Evolutionary conservation across 2,329 filamentous ascomycete species (phyloP).

Genomic region (Beauveria caledonica): DNA sequence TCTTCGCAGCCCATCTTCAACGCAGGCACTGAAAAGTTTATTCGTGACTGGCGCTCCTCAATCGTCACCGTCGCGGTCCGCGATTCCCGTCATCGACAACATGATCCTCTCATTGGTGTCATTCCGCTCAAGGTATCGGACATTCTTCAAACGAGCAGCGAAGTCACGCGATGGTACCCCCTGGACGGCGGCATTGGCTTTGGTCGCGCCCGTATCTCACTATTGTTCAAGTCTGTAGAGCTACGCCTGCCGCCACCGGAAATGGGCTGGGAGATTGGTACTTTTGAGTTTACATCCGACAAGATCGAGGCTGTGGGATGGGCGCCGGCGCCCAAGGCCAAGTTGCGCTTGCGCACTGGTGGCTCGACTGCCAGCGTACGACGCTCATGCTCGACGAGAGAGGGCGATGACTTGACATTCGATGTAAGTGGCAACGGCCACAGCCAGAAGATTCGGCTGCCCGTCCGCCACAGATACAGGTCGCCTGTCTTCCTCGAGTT

Average conservation of each 20-base stretch:
- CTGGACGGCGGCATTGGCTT: constrained; percentile 90
- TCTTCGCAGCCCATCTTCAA: constrained; percentile 96
- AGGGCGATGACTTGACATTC: constrained; percentile 45
- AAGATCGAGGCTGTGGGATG: constrained; percentile 59
- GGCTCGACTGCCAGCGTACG: constrained; percentile 68
- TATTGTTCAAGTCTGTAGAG: constrained; percentile 86
- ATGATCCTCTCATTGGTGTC: constrained; percentile 89
- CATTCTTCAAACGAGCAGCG: constrained; percentile 77
- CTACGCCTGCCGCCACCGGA: constrained; percentile 75
- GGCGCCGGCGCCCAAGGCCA: constrained; percentile 56
- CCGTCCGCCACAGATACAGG: constrained; percentile 83
- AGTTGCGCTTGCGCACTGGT: constrained; percentile 73
- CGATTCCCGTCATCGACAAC: constrained; percentile 80
- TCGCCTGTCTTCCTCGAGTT: constrained; percentile 88
- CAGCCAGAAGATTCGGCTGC: constrained; percentile 55
- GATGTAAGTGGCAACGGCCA: constrained; percentile 37
- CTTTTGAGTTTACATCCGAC: constrained; percentile 76
- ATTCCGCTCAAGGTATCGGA: constrained; percentile 83
- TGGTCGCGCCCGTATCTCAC: constrained; percentile 77
- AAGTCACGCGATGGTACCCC: constrained; percentile 90
- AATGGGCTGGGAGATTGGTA: constrained; percentile 91
- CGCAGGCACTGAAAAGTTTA: constrained; percentile 84
- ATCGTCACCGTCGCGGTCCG: constrained; percentile 84
- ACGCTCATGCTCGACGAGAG: constrained; percentile 52
- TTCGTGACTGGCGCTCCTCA: constrained; percentile 85